These are phyloP conservation scores for Fusarium dimerum DNA, from an alignment of 2,329 filamentous ascomycete species.

Conservation along the genomic window DNA sequence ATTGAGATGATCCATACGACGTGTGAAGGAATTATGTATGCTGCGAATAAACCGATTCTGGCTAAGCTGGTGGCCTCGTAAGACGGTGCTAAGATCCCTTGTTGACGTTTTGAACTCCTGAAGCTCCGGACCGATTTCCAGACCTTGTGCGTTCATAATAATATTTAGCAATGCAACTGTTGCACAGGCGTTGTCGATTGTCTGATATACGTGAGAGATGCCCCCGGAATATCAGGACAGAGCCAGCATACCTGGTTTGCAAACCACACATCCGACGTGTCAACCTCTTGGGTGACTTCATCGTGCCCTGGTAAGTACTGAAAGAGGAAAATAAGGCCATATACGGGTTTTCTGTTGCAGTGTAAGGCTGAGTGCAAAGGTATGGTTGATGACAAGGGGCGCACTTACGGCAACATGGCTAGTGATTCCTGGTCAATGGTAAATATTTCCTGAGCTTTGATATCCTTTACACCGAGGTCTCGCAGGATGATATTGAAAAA, in stretches of 20 bases:
- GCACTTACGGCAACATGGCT: conserved; percentile 59
- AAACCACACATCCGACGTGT: conserved; percentile 75
- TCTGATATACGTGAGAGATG: conserved; percentile 47
- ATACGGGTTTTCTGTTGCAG: conserved; percentile 64
- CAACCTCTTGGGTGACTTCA: conserved; percentile 54
- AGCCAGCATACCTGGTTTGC: conserved; percentile 74
- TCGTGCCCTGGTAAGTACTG: conserved; percentile 61
- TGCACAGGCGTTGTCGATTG: conserved; percentile 81
- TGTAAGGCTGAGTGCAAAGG: conserved; percentile 9
- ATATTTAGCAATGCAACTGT: conserved; percentile 94
- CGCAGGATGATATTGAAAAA: conserved; percentile 85
- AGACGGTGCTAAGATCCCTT: conserved; percentile 64
- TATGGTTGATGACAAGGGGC: too few species aligned
- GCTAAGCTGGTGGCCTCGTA: conserved; percentile 75
- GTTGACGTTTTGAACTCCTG: conserved; percentile 74
- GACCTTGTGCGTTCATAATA: conserved; percentile 74
- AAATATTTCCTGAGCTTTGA: conserved; percentile 77
- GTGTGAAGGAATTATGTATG: conserved; percentile 85
- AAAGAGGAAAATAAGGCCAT: conserved; percentile 89
- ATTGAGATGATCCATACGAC: conserved; percentile 75
- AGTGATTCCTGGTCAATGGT: conserved; percentile 68
- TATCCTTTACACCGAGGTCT: conserved; percentile 72
- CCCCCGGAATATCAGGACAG: background rate
- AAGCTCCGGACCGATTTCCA: conserved; percentile 71
- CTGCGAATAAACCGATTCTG: conserved; percentile 74